A percentile compares a stretch with the other conserved stretches of the same genome.
Evolutionary conservation across 495 filamentous ascomycete species (phyloP).

Genomic region (Penicillium canariense): DNA sequence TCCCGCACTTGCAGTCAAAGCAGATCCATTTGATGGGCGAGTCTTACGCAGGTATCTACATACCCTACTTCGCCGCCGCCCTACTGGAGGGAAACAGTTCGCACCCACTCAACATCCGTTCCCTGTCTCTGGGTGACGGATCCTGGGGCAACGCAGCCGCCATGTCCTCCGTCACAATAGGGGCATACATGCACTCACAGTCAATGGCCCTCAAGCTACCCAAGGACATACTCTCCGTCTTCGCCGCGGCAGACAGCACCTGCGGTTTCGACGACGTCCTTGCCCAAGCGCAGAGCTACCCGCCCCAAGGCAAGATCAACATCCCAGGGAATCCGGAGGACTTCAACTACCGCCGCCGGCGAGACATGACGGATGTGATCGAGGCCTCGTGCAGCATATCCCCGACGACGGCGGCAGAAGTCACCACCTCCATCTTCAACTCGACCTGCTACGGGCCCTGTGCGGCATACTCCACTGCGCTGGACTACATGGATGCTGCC

Average conservation of each 20-base stretch:
- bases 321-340: constrained; percentile 40
- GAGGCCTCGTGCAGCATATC: constrained; percentile 25
- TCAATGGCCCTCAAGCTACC: constrained; percentile 21
- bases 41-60: constrained; percentile 42
- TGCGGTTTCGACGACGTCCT: constrained; percentile 38
- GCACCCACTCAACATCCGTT: constrained; percentile 32
- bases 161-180: constrained; percentile 28
- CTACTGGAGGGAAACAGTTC: constrained; percentile 30
- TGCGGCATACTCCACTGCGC: constrained; percentile 38
- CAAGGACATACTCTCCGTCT: constrained; percentile 27
- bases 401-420: constrained; percentile 20
- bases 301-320: constrained; percentile 29
- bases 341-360: constrained; percentile 27
- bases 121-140: constrained; percentile 37
- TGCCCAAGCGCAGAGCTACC: constrained; percentile 27
- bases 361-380: constrained; percentile 12
- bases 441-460: constrained; percentile 41
- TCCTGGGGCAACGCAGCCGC: constrained; percentile 37
- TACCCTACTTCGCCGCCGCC: constrained; percentile 40
- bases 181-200: constrained; percentile 29
- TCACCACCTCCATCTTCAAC: constrained; percentile 34
- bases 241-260: constrained; percentile 26
- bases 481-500: constrained; percentile 27
- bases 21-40: constrained; percentile 42
- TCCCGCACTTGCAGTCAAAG: constrained; percentile 34